Evolutionary conservation across 129 eudicot species (phyloP), one percentile per base, ranked within the genome.

Genomic region (Chrysanthemum lavandulifolium): DNA sequence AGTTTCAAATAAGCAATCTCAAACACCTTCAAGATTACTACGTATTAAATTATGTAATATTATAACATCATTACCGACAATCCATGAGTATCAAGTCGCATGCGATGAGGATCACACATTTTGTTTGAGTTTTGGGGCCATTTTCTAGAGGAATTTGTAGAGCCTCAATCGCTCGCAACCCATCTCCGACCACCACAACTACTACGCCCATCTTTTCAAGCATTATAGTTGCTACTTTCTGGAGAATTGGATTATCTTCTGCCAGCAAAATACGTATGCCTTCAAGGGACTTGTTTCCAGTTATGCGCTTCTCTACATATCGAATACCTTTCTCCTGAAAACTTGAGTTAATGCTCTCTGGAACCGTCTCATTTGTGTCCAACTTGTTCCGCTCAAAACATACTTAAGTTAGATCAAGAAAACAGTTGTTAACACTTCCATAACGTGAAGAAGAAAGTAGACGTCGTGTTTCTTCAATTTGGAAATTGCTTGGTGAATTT

Each of bases 41-140:
- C n/a, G n/a, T n/a, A n/a, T n/a, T n/a, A n/a, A n/a, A n/a, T n/a
- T n/a, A n/a, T n/a, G n/a, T n/a, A n/a, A n/a, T n/a, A n/a, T n/a
- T n/a, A n/a, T n/a, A n/a, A n/a, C n/a, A n/a, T 31, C 3, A 43
- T 71, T 82, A 94, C 98, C 85, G 99, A 76, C 99, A 94, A 67
- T 94, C 99, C 99, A 94, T 94, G 63, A 94, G 91, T 70, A 94
- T 79, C 83, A 94, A 86, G 78, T 94, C 99, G 29, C n/a, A n/a
- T 82, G 84, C 3, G 86, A 79, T 66, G 80, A 84, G 69, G 74
- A 56, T 74, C 63, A n/a, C 52, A 65, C 68, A 67, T 67, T 58
- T n/a, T 15, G 69, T 68, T 29, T 51, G 79, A 69, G 63, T 57
- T 73, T 47, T 10, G 5, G 29, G 73, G 23, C 31, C 83, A 36